A percentile compares a stretch with the other conserved stretches of the same genome.
Evolutionary conservation across 129 eudicot species (phyloP).

Genomic region (Centrapalus pauciflorus): DNA sequence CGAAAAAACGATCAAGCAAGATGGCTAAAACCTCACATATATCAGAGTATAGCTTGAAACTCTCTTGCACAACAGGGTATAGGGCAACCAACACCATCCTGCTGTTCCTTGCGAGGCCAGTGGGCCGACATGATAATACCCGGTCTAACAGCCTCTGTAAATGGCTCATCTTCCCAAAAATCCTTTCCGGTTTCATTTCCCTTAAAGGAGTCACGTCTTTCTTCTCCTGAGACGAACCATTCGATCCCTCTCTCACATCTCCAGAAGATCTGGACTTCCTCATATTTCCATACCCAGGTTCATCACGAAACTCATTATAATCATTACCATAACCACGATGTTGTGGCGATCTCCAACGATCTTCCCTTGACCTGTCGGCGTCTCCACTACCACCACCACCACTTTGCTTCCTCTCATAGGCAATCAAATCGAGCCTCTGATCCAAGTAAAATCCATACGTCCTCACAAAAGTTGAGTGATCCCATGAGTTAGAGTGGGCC

Average conservation of each 20-base stretch:
- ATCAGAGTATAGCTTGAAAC: constrained; percentile 75
- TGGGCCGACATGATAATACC: constrained; percentile 65
- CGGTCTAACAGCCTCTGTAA: constrained; percentile 73
- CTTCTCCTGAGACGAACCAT: constrained; percentile 27
- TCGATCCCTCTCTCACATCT: constrained; percentile 50
- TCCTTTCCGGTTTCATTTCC: constrained; percentile 71
- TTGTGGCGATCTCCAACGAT: constrained; percentile 57
- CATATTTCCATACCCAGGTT: constrained; percentile 54
- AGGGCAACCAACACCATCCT: constrained; percentile 64
- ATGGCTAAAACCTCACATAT: constrained; percentile 72
- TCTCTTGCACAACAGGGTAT: constrained; percentile 67
- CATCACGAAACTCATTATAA: constrained; percentile 42
- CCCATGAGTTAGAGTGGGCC: constrained; percentile 82
- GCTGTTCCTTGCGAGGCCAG: constrained; percentile 70
- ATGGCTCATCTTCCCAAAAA: constrained; percentile 81
- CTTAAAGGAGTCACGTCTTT: constrained; percentile 60
- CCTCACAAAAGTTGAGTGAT: constrained; percentile 75
- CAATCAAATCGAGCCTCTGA: constrained; percentile 61
- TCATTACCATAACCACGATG: constrained; percentile 50
- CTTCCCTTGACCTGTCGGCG: constrained; percentile 45
- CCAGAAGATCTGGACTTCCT: constrained; percentile 62
- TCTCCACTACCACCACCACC: constrained; percentile 39
- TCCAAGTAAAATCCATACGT: constrained; percentile 68
- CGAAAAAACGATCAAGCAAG: constrained; percentile 68
- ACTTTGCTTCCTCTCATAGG: constrained; percentile 43